A percentile compares a stretch with the other conserved stretches of the same genome.
phyloP scores from a whole-genome alignment of 148 eudicot genomes.

The Amaranthus palmeri region DNA sequence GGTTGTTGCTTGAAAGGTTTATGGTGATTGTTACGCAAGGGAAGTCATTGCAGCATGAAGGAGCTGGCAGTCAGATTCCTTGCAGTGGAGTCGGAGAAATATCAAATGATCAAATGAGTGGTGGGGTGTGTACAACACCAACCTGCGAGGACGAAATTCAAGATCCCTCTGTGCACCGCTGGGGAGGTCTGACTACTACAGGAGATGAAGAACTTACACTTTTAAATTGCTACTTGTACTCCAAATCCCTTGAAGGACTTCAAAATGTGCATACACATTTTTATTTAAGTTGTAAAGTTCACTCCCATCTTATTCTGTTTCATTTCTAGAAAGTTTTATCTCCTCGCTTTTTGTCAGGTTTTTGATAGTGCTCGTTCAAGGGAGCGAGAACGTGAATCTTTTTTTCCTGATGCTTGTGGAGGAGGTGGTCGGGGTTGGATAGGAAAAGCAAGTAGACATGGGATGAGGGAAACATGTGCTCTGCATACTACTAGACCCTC shows the following conservation, averaged over 20 bases:
- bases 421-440: constrained; percentile 98
- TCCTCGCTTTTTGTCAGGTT: constrained; percentile 47
- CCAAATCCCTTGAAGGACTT: constrained; percentile 79
- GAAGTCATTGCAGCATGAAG: constrained; percentile 80
- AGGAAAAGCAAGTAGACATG: constrained; percentile 97
- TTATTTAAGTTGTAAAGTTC: neutral
- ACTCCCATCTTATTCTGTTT: constrained; percentile 5
- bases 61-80: constrained; percentile 38
- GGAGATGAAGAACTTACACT: constrained; percentile 81
- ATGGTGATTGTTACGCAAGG: constrained; percentile 89
- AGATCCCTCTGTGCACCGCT: constrained; percentile 94
- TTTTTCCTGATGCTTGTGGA: constrained; percentile 99
- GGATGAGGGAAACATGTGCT: constrained; percentile 92
- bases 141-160: constrained; percentile 62
- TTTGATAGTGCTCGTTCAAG: constrained; percentile 92
- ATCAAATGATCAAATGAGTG: constrained; percentile 39
- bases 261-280: constrained; percentile 47
- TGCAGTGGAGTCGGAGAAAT: constrained; percentile 28
- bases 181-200: constrained; percentile 92
- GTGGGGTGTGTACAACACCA: constrained; percentile 25
- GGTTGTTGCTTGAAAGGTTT: constrained; percentile 87
- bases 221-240: constrained; percentile 69
- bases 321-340: constrained; percentile 17
- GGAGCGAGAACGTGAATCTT: constrained; percentile 90
- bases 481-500: constrained; percentile 96